A percentile compares a stretch with the other conserved stretches of the same genome.
Evolutionary conservation across 306 rosid species (phyloP).

Genomic region (Albizia julibrissin): DNA sequence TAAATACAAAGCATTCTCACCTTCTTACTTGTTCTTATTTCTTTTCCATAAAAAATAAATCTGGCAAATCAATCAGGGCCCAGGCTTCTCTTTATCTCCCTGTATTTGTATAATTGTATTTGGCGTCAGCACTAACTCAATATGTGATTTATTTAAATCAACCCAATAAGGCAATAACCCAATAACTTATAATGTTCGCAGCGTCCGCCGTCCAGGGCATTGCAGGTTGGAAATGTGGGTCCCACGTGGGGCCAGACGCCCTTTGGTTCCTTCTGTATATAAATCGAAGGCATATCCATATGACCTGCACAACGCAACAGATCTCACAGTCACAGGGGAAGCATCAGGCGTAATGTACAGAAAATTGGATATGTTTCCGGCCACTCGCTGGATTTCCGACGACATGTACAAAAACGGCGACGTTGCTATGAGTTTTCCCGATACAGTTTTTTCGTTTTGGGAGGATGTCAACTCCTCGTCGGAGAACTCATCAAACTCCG

Average conservation of each 20-base stretch:
- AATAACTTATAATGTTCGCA: neutral
- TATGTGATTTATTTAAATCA: neutral
- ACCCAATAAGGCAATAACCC: no score
- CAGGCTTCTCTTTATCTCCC: no score
- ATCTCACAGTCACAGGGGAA: no score
- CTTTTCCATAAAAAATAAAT: no score
- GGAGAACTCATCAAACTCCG: constrained; percentile 48
- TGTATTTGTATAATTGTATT: no score
- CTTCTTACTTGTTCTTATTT: no score
- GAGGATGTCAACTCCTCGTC: constrained; percentile 43
- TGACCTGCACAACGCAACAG: neutral
- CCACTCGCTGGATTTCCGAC: constrained; percentile 33
- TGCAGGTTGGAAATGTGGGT: neutral
- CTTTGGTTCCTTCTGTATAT: neutral
- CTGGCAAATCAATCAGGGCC: no score
- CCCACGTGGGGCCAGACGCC: neutral
- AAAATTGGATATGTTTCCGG: neutral
- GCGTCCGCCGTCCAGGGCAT: neutral
- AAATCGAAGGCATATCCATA: neutral
- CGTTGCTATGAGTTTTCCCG: constrained; percentile 42
- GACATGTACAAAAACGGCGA: constrained; percentile 23
- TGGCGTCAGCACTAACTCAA: neutral
- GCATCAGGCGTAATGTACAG: constrained; percentile 2
- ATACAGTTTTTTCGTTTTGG: constrained; percentile 59
- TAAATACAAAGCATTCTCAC: no score